These are phyloP conservation scores for Fusarium miscanthi DNA, from an alignment of 2,329 filamentous ascomycete species.

Conservation along the genomic window DNA sequence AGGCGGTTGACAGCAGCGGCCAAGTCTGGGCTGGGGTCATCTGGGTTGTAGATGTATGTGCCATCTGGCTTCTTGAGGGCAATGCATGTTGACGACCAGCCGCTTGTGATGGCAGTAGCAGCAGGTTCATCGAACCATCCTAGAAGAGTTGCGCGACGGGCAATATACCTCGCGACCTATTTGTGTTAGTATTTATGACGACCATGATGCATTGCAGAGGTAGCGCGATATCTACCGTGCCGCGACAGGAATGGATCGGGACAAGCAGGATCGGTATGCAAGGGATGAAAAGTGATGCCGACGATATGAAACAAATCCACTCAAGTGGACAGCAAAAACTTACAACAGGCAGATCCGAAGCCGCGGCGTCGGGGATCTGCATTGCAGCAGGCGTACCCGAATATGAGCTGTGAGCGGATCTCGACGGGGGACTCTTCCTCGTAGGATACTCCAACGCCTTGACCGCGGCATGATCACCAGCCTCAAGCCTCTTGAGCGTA, in stretches of 20 bases:
- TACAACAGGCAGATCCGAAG: conserved; percentile 31
- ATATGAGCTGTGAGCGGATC: conserved; percentile 37
- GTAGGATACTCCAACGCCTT: conserved; percentile 11
- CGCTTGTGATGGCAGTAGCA: conserved; percentile 34
- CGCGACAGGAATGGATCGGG: background rate
- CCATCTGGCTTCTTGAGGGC: conserved; percentile 40
- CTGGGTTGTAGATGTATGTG: conserved; percentile 35
- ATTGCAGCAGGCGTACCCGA: conserved; percentile 40
- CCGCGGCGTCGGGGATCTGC: conserved; percentile 28
- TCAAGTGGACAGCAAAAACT: conserved; percentile 8
- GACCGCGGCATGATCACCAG: conserved; percentile 7
- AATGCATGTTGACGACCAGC: conserved; percentile 42
- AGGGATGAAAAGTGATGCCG: background rate
- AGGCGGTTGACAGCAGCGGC: conserved; percentile 35
- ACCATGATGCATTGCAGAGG: background rate
- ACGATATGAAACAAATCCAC: background rate
- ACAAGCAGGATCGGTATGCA: background rate
- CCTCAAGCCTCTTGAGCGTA: conserved; percentile 34
- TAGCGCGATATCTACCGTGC: background rate
- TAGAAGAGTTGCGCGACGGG: conserved; percentile 42
- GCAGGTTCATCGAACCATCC: conserved; percentile 45
- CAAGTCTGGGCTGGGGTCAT: conserved; percentile 39
- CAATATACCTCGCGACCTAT: conserved; percentile 43
- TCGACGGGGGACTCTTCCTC: conserved; percentile 18
- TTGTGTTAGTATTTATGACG: conserved; percentile 5